A percentile compares a stretch with the other conserved stretches of the same genome.
Evolutionary conservation across 1,139 yeast species (phyloP).

Genomic region (Suhomyces anneliseae): DNA sequence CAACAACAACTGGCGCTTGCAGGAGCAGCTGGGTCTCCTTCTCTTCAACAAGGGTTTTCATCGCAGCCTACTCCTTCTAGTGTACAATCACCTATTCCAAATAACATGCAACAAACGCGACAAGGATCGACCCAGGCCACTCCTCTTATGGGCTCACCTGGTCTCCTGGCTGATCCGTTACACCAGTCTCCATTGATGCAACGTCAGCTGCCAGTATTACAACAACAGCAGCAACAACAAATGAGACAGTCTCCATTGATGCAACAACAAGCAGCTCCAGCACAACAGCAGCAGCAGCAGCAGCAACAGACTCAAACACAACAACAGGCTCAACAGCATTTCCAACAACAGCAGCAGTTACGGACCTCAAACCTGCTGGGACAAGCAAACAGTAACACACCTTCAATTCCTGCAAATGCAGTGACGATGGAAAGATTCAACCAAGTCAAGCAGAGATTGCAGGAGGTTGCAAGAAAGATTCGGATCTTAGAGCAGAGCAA

Average conservation of each 20-base stretch:
- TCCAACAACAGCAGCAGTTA: slow-evolving; percentile 10
- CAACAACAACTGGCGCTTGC: background rate
- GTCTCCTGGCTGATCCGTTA: slow-evolving; percentile 2
- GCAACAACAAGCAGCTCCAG: slow-evolving; percentile 9
- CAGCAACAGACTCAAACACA: slow-evolving; percentile 2
- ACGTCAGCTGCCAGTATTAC: slow-evolving; percentile 10
- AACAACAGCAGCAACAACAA: slow-evolving; percentile 7
- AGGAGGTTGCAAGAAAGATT: slow-evolving; percentile 45
- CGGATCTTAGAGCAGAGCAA: slow-evolving; percentile 34
- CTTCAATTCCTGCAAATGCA: slow-evolving; percentile 25
- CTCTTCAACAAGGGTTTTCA: background rate
- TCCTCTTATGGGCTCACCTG: slow-evolving; percentile 14
- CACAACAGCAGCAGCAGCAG: slow-evolving; percentile 7
- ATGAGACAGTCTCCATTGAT: slow-evolving; percentile 9
- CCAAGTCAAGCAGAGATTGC: slow-evolving; percentile 38
- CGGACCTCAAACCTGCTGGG: slow-evolving; percentile 2
- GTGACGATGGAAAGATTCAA: slow-evolving; percentile 44
- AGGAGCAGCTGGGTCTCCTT: slow-evolving; percentile 1
- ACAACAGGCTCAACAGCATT: slow-evolving; percentile 14
- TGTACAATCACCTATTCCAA: slow-evolving; percentile 5
- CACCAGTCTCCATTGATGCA: slow-evolving; percentile 17
- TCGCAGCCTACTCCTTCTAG: background rate
- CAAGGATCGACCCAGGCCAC: slow-evolving; percentile 15
- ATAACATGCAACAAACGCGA: slow-evolving; percentile 8
- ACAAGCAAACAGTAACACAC: slow-evolving; percentile 1